Evolutionary conservation across 1,284 basidiomycete genomes (phyloP).

Genomic region (Trichosporon ovoides): DNA sequence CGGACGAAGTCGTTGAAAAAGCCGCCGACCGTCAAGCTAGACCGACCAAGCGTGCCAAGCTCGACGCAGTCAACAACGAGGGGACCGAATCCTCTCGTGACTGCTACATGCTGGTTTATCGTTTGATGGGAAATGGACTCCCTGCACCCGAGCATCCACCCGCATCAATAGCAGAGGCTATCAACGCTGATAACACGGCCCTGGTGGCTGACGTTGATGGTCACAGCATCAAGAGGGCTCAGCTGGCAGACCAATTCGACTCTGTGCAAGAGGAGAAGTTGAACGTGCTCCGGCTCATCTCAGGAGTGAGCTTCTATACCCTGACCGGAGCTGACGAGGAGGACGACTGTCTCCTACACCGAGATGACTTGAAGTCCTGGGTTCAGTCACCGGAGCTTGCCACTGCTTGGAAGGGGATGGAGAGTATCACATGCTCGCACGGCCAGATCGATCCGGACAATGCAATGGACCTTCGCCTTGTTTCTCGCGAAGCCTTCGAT

Average conservation of each 20-base stretch:
- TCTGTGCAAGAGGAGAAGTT: conserved; percentile 23
- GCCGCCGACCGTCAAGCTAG: conserved; percentile 10
- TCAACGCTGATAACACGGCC: conserved; percentile 55
- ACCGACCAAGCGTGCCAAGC: conserved; percentile 23
- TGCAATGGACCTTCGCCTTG: conserved; percentile 14
- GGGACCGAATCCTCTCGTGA: conserved; percentile 59
- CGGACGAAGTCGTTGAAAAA: conserved; percentile 60
- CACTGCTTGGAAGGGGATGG: conserved; percentile 20
- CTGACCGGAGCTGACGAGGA: background rate
- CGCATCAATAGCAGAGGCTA: conserved; percentile 53
- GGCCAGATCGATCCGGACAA: conserved; percentile 27
- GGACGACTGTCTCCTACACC: conserved; percentile 32
- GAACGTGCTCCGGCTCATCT: conserved; percentile 22
- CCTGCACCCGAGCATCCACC: conserved; percentile 51
- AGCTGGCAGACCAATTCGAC: conserved; percentile 7
- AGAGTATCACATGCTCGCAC: conserved; percentile 26
- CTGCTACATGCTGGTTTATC: conserved; percentile 89
- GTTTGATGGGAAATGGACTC: background rate
- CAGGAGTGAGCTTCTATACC: conserved; percentile 30
- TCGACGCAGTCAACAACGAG: conserved; percentile 12
- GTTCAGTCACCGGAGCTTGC: conserved; percentile 21
- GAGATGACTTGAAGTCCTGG: conserved; percentile 28
- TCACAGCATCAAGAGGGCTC: background rate
- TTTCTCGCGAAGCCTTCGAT: conserved; percentile 30
- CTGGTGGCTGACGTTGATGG: conserved; percentile 24